Conservation (phyloP, 2,329 filamentous ascomycete genomes). For the Didymella exigua region DNA sequence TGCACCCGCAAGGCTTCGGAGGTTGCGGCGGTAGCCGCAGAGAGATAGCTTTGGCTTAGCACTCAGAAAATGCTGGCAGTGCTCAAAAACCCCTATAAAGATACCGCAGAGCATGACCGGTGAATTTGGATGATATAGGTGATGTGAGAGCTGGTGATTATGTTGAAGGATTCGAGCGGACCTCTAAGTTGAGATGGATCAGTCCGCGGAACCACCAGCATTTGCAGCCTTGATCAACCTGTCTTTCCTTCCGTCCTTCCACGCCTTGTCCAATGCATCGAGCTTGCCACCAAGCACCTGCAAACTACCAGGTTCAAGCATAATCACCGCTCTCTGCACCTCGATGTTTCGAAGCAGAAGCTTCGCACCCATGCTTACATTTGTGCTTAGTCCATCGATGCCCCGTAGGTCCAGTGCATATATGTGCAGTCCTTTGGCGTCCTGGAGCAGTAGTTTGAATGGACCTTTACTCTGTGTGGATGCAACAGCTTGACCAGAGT, state of each 20-base stretch:
- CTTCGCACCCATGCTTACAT: conserved; percentile 80
- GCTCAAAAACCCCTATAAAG: too few species aligned
- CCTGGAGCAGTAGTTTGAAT: conserved; percentile 83
- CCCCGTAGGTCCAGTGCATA: conserved; percentile 74
- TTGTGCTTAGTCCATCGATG: conserved; percentile 69
- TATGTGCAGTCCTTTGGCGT: conserved; percentile 68
- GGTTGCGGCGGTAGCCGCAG: too few species aligned
- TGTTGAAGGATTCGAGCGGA: too few species aligned
- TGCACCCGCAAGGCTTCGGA: too few species aligned
- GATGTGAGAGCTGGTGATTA: too few species aligned
- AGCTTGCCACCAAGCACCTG: conserved; percentile 87
- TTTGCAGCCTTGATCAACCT: conserved; percentile 67
- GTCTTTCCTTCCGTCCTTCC: conserved; percentile 73
- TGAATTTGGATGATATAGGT: too few species aligned
- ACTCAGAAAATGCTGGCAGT: too few species aligned
- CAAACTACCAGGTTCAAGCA: conserved; percentile 73
- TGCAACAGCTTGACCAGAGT: conserved; percentile 32
- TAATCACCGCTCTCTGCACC: conserved; percentile 75
- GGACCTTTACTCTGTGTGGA: conserved; percentile 60
- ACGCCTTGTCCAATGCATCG: conserved; percentile 77
- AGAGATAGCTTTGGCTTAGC: too few species aligned
- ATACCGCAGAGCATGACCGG: too few species aligned
- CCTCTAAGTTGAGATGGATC: too few species aligned
- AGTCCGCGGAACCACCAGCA: too few species aligned
- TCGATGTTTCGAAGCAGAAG: conserved; percentile 70